Evolutionary conservation across 208 protist genomes (phyloP), one percentile per base, ranked within the genome.

Genomic region (Phytomonas sp.): DNA sequence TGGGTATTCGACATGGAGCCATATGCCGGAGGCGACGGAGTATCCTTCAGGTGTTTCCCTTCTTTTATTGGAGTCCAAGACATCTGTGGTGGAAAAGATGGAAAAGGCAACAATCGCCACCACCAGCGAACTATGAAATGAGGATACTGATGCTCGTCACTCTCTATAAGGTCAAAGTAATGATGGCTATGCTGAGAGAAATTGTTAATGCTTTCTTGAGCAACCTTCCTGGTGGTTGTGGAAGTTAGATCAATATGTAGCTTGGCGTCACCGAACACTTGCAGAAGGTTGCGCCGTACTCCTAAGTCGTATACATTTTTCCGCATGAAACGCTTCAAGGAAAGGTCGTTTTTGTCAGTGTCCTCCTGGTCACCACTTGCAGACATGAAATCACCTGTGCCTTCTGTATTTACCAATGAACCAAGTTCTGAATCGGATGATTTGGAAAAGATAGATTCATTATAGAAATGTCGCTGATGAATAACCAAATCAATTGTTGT

Each of bases 401-500:
- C 45, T 56, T 56, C 45, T 6, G 45, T 26, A 56, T 26, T 23
- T 4, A 4, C 45, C 26, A 19, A 56, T 56, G 45, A 56, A 5
- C 45, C 26, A 19, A 26, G 19, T 56, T 56, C 45, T 26, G 45
- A 56, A 19, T 56, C 45, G 0, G 45, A 56, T 56, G 45, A 56
- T 56, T 11, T 56, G 10, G 45, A 26, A 26, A 19, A 56, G 26
- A 56, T 4, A 19, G 5, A 56, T 26, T 19, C 45, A 56, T 56
- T 19, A 26, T 56, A 56, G 19, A 11, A 23, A 26, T 23, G 45
- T 16, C 45, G 8, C 45, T 56, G 45, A 56, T 79, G 76, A 71
- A 96, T 86, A 12, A 96, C 91, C 60, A 90, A 67, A 70, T 96
- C 91, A 63, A 96, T 87, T 5, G 91, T 94, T 7, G 88, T 92